A percentile compares a stretch with the other conserved stretches of the same genome.
phyloP scores from a whole-genome alignment of 768 basidiomycete genomes.

The Boletus rubropictus region DNA sequence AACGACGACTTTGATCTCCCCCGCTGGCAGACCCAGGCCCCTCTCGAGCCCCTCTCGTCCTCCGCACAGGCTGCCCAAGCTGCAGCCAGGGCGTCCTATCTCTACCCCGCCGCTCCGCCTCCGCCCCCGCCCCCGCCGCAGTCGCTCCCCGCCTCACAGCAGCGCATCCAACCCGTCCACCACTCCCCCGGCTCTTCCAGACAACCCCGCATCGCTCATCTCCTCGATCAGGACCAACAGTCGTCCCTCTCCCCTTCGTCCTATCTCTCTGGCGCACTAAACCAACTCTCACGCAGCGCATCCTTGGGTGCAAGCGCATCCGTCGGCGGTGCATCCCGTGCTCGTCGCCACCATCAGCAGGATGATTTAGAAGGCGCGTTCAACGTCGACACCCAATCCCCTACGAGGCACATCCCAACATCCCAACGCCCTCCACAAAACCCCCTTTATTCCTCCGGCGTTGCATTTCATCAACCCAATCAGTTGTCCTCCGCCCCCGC shows the following conservation, averaged over 20 bases:
- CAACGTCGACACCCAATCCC: conserved; percentile 30
- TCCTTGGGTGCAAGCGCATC: conserved; percentile 51
- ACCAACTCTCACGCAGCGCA: conserved; percentile 58
- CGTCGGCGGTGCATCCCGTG: conserved; percentile 38
- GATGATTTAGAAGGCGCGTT: conserved; percentile 62
- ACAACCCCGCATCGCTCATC: conserved; percentile 60
- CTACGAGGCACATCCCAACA: conserved; percentile 21
- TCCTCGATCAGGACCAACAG: conserved; percentile 60
- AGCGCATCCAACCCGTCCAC: conserved; percentile 47
- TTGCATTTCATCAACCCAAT: conserved; percentile 54
- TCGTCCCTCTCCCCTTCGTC: conserved; percentile 38
- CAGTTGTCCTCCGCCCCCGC: conserved; percentile 29
- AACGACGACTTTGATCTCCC: conserved; percentile 79
- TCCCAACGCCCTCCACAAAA: conserved; percentile 38
- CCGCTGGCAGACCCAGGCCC: conserved; percentile 47
- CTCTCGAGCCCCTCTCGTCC: conserved; percentile 46
- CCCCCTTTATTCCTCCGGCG: conserved; percentile 54
- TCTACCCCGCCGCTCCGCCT: conserved; percentile 37
- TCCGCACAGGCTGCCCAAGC: conserved; percentile 55
- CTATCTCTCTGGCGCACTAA: conserved; percentile 48
- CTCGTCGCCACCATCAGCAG: conserved; percentile 60
- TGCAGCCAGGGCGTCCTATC: conserved; percentile 46
- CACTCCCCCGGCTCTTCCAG: conserved; percentile 42
- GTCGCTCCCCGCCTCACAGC: conserved; percentile 34
- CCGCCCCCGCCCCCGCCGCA: conserved; percentile 51